A percentile compares a stretch with the other conserved stretches of the same genome.
These are phyloP conservation scores for Zancudomyces culisetae DNA, from an alignment of 371 early-diverging fungal genomes.

Conservation along the genomic window DNA sequence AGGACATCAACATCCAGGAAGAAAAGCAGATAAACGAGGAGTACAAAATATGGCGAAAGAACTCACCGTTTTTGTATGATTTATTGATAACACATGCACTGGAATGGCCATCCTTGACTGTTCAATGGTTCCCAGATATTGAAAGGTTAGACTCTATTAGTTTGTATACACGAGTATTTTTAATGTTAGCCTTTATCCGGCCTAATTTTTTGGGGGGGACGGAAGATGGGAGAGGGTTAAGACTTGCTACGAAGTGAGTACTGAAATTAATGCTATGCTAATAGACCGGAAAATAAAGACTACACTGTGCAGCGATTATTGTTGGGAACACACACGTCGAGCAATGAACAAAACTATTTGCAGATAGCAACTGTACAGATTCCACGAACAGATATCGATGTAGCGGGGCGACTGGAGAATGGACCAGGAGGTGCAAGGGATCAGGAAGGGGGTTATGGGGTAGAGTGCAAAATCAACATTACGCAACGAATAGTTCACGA, in stretches of 20 bases:
- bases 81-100: slow-evolving; percentile 89
- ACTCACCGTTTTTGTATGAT: slow-evolving; percentile 95
- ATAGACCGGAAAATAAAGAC: slow-evolving; percentile 75
- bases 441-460: slow-evolving; percentile 44
- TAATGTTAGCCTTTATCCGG: too few species aligned
- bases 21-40: slow-evolving; percentile 86
- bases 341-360: slow-evolving; percentile 82
- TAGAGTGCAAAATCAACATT: slow-evolving; percentile 61
- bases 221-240: too few species aligned
- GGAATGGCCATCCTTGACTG: slow-evolving; percentile 94
- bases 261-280: not conserved
- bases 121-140: slow-evolving; percentile 95
- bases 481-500: slow-evolving; percentile 80
- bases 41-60: slow-evolving; percentile 98
- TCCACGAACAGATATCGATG: slow-evolving; percentile 45
- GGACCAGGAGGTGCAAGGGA: not conserved
- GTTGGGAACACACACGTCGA: slow-evolving; percentile 93
- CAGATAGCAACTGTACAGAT: slow-evolving; percentile 77
- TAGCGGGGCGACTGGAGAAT: slow-evolving; percentile 43
- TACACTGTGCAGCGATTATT: slow-evolving; percentile 69
- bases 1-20: slow-evolving; percentile 27
- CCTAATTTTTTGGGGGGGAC: too few species aligned
- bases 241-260: not conserved
- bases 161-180: not conserved
- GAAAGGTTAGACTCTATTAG: slow-evolving; percentile 33